These are phyloP conservation scores for Hansenula sp. DNA, from an alignment of 1,139 yeast species.

Conservation along the genomic window DNA sequence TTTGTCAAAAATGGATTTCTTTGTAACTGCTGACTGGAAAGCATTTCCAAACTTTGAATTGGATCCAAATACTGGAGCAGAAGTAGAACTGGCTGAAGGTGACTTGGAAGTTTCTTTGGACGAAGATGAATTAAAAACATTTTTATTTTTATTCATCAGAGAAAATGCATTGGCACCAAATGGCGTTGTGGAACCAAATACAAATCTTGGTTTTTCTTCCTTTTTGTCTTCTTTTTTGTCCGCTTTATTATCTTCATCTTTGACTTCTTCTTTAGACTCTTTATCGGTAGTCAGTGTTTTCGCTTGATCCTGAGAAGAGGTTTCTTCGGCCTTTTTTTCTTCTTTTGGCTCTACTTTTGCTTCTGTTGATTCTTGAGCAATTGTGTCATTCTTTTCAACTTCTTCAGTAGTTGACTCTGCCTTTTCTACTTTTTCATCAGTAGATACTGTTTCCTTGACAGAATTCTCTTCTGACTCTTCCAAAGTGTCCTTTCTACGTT, in stretches of 20 bases:
- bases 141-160: conserved; percentile 25
- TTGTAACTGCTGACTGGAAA: conserved; percentile 42
- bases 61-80: conserved; percentile 47
- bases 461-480: neutral
- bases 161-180: conserved; percentile 41
- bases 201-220: conserved; percentile 31
- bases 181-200: conserved; percentile 51
- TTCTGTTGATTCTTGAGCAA: conserved; percentile 1
- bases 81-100: conserved; percentile 10
- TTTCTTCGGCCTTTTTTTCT: conserved; percentile 1
- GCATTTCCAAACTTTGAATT: conserved; percentile 58
- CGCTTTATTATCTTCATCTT: conserved; percentile 3
- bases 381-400: neutral
- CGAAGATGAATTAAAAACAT: conserved; percentile 32
- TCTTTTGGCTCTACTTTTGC: conserved; percentile 5
- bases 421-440: neutral
- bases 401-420: neutral
- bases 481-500: conserved; percentile 11
- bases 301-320: neutral
- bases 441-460: too few relatives aligned
- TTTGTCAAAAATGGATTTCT: conserved; percentile 52
- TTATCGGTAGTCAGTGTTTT: neutral
- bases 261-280: conserved; percentile 3
- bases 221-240: conserved; percentile 3
- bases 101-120: neutral